Conservation (phyloP, 495 filamentous ascomycete genomes). For the Terfezia claveryi region DNA sequence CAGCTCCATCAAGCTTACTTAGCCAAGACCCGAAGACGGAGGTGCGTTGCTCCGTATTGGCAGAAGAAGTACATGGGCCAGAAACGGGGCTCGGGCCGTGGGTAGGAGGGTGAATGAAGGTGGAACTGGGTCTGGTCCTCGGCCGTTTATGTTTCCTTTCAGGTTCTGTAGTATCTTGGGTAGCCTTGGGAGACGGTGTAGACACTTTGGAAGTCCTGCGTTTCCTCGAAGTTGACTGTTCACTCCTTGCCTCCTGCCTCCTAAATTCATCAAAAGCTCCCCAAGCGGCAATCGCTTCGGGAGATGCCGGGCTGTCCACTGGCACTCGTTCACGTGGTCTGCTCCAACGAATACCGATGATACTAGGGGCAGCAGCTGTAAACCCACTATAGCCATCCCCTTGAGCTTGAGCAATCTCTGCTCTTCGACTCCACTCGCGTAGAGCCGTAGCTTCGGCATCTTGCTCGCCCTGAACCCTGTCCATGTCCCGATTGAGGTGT, state of each 20-base stretch:
- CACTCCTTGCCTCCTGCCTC: slow-evolving; percentile 34
- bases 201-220: background rate
- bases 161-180: background rate
- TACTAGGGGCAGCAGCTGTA: slow-evolving; percentile 24
- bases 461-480: background rate
- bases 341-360: slow-evolving; percentile 10
- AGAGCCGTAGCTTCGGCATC: background rate
- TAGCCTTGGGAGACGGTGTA: background rate
- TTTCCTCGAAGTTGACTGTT: background rate
- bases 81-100: no score
- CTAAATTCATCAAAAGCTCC: slow-evolving; percentile 68
- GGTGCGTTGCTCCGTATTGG: background rate
- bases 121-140: background rate
- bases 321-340: slow-evolving; percentile 20
- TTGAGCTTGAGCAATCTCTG: background rate
- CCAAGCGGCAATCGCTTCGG: slow-evolving; percentile 70
- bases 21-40: background rate
- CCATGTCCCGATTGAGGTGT: slow-evolving; percentile 7
- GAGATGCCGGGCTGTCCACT: slow-evolving; percentile 39
- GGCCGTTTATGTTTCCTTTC: background rate
- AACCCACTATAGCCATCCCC: slow-evolving; percentile 50
- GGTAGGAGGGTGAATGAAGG: background rate
- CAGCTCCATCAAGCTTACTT: background rate
- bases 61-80: background rate
- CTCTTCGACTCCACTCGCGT: background rate